phyloP scores from a whole-genome alignment of 1,139 yeast genomes.

The Arxiozyma slooffiae region DNA sequence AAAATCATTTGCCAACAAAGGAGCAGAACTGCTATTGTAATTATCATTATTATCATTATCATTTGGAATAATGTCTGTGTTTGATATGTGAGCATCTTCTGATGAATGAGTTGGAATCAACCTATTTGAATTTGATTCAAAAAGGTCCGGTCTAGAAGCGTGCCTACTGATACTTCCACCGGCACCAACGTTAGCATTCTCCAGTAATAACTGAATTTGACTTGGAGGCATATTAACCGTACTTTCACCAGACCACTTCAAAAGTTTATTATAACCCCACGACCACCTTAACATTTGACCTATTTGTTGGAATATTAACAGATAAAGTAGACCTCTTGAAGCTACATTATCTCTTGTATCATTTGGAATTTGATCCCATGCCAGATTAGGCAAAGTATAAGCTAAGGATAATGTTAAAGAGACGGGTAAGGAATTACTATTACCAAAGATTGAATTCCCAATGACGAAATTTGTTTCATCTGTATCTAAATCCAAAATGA shows the following conservation, averaged over 20 bases:
- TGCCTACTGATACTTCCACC: conserved; percentile 1
- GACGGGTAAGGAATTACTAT: conserved; percentile 68
- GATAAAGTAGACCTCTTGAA: conserved; percentile 61
- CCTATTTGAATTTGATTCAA: background rate
- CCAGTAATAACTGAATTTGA: conserved; percentile 17
- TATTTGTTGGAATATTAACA: conserved; percentile 65
- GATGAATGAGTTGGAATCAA: background rate
- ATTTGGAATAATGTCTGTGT: background rate
- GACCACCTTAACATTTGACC: conserved; percentile 76
- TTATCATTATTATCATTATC: background rate
- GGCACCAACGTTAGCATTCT: conserved; percentile 3
- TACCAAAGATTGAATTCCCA: conserved; percentile 78
- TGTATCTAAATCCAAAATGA: conserved; percentile 41
- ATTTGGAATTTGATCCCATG: conserved; percentile 60
- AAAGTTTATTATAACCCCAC: conserved; percentile 66
- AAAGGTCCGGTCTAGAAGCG: background rate
- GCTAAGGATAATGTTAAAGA: conserved; percentile 62
- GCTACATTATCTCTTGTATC: conserved; percentile 61
- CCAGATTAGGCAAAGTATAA: conserved; percentile 58
- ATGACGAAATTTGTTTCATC: conserved; percentile 67
- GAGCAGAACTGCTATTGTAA: background rate
- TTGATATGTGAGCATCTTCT: background rate
- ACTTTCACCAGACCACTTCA: conserved; percentile 37
- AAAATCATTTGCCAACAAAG: background rate
- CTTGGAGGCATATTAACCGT: conserved; percentile 25